Base-by-base conservation (phyloP, 768 basidiomycete genomes). In the Candolleomyces eurysporus region DNA sequence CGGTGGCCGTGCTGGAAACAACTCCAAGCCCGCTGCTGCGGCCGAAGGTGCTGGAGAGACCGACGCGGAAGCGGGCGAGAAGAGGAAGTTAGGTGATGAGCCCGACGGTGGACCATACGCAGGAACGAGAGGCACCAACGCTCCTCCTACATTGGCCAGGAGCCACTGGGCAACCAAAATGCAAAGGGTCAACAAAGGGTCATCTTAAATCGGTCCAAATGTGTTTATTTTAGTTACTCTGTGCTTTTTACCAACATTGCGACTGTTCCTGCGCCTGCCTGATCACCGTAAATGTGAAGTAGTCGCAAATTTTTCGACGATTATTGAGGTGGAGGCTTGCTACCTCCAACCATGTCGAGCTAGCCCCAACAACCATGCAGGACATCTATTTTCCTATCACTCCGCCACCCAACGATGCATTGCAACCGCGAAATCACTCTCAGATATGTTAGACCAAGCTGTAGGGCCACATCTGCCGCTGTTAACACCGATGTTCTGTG, bases 91-190 rank as follows among this genome's bases (percentile, higher is more conserved):
- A 43, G 86, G 81, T 1, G 78, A 90, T 0, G 91, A 92, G 68
- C 90, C 90, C 1, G 91, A 92, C 67, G 91, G 90, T 65, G 91
- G 88, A 0, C 84, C 86, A 3, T 84, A 88, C 65, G 78, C 81
- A 30, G 90, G 90, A 10, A 71, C 85, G 11, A 82, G 90, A 22
- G 90, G 90, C 0, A 79, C 76, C 8, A 78, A 75, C 36, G 87
- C 86, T 3, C 91, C 91, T 11, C 84, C 83, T 45, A 64, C 69
- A 2, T 64, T 82, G 58, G 70, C 57, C 75, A 77, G 60, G 72
- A 39, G n/a, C 10, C 61, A 58, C n/a, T 36, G 53, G 40, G 54
- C 72, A 52, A 72, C 73, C 42, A 84, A 84, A 67, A 82, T 81
- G 69, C 72, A 70, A 14, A 83, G 81, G 63, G 75, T 75, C 10